Percentiles rank a stretch among this genome's conserved stretches.
Conservation (phyloP, 768 basidiomycete genomes). For the Tephrocybe rancida region DNA sequence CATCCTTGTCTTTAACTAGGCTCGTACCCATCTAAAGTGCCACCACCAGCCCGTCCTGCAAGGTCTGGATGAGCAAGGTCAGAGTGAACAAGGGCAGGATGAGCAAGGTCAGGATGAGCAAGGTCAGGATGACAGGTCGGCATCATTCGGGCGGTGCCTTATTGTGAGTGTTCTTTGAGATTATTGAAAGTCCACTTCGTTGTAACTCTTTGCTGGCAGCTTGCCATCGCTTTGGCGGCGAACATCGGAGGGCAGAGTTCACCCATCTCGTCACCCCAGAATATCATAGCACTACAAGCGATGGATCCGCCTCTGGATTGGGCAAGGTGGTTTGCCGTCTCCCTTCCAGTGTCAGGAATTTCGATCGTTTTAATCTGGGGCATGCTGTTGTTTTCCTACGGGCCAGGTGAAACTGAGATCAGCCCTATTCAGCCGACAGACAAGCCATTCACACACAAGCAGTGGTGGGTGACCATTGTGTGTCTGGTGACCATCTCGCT, state of each 20-base stretch:
- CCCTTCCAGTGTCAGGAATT: constrained; percentile 85
- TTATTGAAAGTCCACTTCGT: not conserved
- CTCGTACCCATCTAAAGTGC: constrained; percentile 8
- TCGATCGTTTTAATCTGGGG: constrained; percentile 93
- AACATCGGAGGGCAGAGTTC: constrained; percentile 98
- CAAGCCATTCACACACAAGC: constrained; percentile 81
- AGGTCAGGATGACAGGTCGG: no score
- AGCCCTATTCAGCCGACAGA: constrained; percentile 80
- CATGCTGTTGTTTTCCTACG: constrained; percentile 82
- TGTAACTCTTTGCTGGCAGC: constrained; percentile 41
- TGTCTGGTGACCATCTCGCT: constrained; percentile 83
- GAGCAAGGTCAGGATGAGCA: no score
- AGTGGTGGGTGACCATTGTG: constrained; percentile 88
- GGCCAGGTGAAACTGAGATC: constrained; percentile 81
- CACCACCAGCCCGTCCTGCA: constrained; percentile 84
- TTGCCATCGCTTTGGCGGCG: constrained; percentile 96
- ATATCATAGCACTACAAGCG: constrained; percentile 85
- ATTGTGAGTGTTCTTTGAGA: constrained; percentile 62
- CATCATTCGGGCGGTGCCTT: constrained; percentile 88
- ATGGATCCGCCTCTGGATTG: constrained; percentile 90
- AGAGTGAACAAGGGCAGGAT: no score
- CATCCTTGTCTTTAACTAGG: not conserved
- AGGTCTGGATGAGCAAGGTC: constrained; percentile 86
- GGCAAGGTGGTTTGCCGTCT: constrained; percentile 92
- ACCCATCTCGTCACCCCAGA: constrained; percentile 97